Evolutionary conservation across 1,284 basidiomycete genomes (phyloP), one percentile per base, ranked within the genome.

Genomic region (Pholiota adiposa): DNA sequence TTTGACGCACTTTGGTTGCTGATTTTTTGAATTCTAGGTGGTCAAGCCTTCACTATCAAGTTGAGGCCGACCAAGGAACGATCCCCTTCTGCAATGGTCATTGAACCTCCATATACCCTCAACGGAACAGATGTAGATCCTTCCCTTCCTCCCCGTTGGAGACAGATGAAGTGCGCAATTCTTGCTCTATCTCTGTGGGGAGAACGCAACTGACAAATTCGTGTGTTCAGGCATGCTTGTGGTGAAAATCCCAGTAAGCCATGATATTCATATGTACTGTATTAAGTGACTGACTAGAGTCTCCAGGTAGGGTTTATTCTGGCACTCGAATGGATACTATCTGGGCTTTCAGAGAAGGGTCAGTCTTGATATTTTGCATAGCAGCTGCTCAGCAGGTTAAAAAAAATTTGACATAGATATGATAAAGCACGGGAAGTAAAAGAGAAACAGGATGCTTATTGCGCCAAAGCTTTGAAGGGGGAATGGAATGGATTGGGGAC

Each of bases 351-450:
- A 79, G 86, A 52, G 65, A 81, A 68, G 82, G 79, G 73, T 78
- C 63, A n/a, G 51, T 36, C 2, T 31, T n/a, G 18, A 27, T 31
- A 55, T 21, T 38, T 12, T 11, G 19, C 62, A 44, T 48, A 33
- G 4, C 53, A 31, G 14, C 7, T 48, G 34, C 14, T 38, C 14
- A 8, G 29, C 12, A 48, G 18, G 18, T 27, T 38, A 19, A 41
- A n/a, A 50, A 21, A 12, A 3, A 21, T 55, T 21, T 38, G 16
- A 50, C 46, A 8, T 48, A 79, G 78, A 16, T 96, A 96, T 69
- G 81, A 89, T 52, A 85, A 85, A 38, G 94, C 94, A 3, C 83
- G 86, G 18, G 79, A 86, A 69, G 80, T 96, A 63, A 92, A 90
- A 72, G 78, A 84, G 27, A 75, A 79, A 58, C 94, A 97, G 69